phyloP scores from a whole-genome alignment of 2,329 filamentous ascomycete genomes.

The Aspergillus sp. region DNA sequence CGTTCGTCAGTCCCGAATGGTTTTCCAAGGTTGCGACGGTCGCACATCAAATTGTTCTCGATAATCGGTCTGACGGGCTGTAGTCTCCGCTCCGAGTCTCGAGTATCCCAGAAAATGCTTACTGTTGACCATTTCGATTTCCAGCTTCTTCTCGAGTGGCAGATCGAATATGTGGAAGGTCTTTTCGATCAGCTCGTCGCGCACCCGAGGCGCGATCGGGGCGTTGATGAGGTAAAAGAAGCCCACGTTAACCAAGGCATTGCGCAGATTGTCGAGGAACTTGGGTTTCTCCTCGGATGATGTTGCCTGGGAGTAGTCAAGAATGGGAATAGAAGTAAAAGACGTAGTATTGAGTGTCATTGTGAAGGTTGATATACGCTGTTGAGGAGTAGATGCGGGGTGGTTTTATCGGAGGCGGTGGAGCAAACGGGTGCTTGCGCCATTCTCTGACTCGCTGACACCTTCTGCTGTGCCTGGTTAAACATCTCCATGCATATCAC shows the following conservation, averaged over 20 bases:
- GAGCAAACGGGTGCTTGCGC: neutral
- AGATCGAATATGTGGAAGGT: slow-evolving; percentile 48
- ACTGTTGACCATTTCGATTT: slow-evolving; percentile 49
- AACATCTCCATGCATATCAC: no score
- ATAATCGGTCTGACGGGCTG: slow-evolving; percentile 35
- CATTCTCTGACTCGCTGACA: neutral
- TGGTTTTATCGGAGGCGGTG: slow-evolving; percentile 4
- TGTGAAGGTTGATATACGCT: neutral
- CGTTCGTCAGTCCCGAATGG: neutral
- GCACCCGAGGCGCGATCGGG: slow-evolving; percentile 25
- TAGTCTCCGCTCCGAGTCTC: slow-evolving; percentile 37
- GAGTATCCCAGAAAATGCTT: slow-evolving; percentile 43
- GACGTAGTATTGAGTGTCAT: slow-evolving; percentile 26
- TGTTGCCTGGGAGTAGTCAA: slow-evolving; percentile 31
- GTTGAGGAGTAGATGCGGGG: neutral
- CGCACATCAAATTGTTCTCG: slow-evolving; percentile 41
- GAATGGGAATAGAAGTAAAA: slow-evolving; percentile 35
- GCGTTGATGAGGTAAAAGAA: slow-evolving; percentile 40
- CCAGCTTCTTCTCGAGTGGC: slow-evolving; percentile 49
- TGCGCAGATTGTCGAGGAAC: slow-evolving; percentile 33
- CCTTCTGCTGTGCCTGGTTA: neutral
- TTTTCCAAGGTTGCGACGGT: slow-evolving; percentile 21
- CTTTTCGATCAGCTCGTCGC: slow-evolving; percentile 38
- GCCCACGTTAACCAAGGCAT: slow-evolving; percentile 39
- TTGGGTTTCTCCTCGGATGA: slow-evolving; percentile 24